Percentiles rank a stretch among this genome's conserved stretches.
These are phyloP conservation scores for Tylopilus rubrobrunneus DNA, from an alignment of 768 basidiomycete genomes.

Conservation along the genomic window DNA sequence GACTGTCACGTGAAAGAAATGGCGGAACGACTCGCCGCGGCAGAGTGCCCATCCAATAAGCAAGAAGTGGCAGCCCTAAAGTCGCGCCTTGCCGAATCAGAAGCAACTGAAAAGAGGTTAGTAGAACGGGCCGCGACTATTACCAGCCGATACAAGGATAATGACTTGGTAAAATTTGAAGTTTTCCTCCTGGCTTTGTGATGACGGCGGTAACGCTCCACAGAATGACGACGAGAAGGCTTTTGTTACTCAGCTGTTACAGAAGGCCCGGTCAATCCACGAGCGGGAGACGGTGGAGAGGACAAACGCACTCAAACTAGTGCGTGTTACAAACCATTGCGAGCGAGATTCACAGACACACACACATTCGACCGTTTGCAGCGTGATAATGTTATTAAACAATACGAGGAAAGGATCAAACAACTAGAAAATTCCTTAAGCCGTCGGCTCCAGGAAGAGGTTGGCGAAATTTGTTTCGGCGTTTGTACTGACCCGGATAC, in stretches of 20 bases:
- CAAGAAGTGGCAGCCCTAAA: slow-evolving; percentile 25
- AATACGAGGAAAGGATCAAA: slow-evolving; percentile 41
- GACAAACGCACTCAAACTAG: slow-evolving; percentile 53
- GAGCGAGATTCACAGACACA: background rate
- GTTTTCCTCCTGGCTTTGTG: slow-evolving; percentile 1
- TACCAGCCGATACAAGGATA: slow-evolving; percentile 39
- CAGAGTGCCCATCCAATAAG: slow-evolving; percentile 21
- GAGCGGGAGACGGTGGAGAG: slow-evolving; percentile 53
- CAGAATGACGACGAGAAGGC: slow-evolving; percentile 50
- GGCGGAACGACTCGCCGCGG: slow-evolving; percentile 18
- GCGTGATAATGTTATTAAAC: slow-evolving; percentile 46
- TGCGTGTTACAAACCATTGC: slow-evolving; percentile 22
- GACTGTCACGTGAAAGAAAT: slow-evolving; percentile 20
- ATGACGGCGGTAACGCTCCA: slow-evolving; percentile 12
- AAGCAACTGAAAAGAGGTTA: slow-evolving; percentile 28
- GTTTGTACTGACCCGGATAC: slow-evolving; percentile 13
- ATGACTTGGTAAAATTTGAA: slow-evolving; percentile 41
- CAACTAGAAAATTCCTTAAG: slow-evolving; percentile 47
- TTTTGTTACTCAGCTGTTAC: slow-evolving; percentile 44
- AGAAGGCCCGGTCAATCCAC: slow-evolving; percentile 42
- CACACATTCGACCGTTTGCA: slow-evolving; percentile 19
- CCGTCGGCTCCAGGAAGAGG: slow-evolving; percentile 38
- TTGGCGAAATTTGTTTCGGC: slow-evolving; percentile 11
- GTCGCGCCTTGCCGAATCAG: slow-evolving; percentile 23
- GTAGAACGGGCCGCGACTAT: slow-evolving; percentile 25